Evolutionary conservation across 192 early-diverging fungal species (phyloP), one percentile per base, ranked within the genome.

Genomic region (Gamsiella multidivaricata): DNA sequence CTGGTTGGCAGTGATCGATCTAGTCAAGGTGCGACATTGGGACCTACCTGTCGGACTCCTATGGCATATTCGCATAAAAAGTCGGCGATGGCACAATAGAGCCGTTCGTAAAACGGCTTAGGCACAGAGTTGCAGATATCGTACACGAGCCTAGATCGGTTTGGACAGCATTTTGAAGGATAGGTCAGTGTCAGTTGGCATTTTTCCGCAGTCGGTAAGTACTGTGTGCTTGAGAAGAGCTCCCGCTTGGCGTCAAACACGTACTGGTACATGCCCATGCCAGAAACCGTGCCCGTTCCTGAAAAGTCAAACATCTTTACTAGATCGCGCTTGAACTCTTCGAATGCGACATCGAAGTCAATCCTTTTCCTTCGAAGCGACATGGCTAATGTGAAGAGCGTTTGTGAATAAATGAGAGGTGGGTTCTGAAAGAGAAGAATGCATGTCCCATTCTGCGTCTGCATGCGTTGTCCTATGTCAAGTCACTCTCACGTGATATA

Each of bases 81-180:
- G 7, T 90, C 82, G 0, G 87, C 88, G 18, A 94, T 87, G 28
- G 83, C 74, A 33, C 82, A 85, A 63, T 93, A 93, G 20, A 94
- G 82, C 53, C 55, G 64, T 41, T 92, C 90, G 1, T 87, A 86
- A 69, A 88, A 84, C 7, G 92, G 88, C 55, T 88, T 87, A 32
- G 94, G 94, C 22, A 84, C 70, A 36, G 92, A 88, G 42, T 87
- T 93, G 63, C 94, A 95, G 64, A 93, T 86, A 70, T 94, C 94
- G 70, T 94, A 95, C 5, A 92, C 89, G 9, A 85, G 75, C 69
- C 87, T 88, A 75, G 37, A 28, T 22, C n/a, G 26, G n/a, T 49
- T 31, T 18, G 14, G 25, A 37, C 52, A n/a, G n/a, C n/a, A n/a
- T n/a, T n/a, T n/a, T n/a, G 45, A 61, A 64, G 6, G 14, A 55